phyloP scores from a whole-genome alignment of 2,329 filamentous ascomycete genomes.

The Phaeophleospora eucalypticola region DNA sequence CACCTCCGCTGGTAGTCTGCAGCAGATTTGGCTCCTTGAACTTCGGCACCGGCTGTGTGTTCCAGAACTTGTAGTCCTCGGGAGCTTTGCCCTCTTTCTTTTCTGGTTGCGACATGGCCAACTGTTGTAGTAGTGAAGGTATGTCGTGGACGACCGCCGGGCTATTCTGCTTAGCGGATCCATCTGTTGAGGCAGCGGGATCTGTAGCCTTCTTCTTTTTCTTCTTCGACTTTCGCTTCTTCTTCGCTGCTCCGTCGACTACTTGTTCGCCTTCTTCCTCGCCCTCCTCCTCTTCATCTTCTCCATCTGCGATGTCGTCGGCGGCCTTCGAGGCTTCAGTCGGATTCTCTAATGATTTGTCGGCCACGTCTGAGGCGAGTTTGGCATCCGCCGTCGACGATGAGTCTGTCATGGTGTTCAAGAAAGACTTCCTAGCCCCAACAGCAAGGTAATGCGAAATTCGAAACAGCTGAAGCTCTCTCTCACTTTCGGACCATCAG shows the following conservation, averaged over 20 bases:
- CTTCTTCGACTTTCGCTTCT: slow-evolving; percentile 25
- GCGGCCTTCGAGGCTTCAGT: slow-evolving; percentile 15
- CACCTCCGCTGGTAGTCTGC: slow-evolving; percentile 39
- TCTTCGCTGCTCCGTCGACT: slow-evolving; percentile 17
- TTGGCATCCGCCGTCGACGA: slow-evolving; percentile 11
- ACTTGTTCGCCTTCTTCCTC: slow-evolving; percentile 16
- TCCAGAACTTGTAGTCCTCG: slow-evolving; percentile 86
- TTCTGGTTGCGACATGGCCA: slow-evolving; percentile 20
- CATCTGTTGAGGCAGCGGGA: slow-evolving; percentile 6
- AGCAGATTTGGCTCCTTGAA: slow-evolving; percentile 54
- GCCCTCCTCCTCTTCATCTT: slow-evolving; percentile 15
- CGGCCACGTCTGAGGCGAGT: slow-evolving; percentile 18
- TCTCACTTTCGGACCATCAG: too few relatives aligned
- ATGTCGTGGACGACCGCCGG: slow-evolving; percentile 26
- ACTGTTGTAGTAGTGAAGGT: slow-evolving; percentile 28
- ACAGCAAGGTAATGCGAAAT: too few relatives aligned
- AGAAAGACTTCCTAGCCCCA: too few relatives aligned
- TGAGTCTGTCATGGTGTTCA: too few relatives aligned
- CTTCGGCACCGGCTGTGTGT: slow-evolving; percentile 88
- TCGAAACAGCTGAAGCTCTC: too few relatives aligned
- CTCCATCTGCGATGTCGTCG: slow-evolving; percentile 13
- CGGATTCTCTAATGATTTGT: slow-evolving; percentile 16
- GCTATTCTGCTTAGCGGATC: slow-evolving; percentile 14
- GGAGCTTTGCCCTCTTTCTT: slow-evolving; percentile 33
- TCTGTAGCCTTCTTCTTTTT: slow-evolving; percentile 25